Evolutionary conservation across 495 filamentous ascomycete species (phyloP).

Genomic region (Aspergillus baeticus): DNA sequence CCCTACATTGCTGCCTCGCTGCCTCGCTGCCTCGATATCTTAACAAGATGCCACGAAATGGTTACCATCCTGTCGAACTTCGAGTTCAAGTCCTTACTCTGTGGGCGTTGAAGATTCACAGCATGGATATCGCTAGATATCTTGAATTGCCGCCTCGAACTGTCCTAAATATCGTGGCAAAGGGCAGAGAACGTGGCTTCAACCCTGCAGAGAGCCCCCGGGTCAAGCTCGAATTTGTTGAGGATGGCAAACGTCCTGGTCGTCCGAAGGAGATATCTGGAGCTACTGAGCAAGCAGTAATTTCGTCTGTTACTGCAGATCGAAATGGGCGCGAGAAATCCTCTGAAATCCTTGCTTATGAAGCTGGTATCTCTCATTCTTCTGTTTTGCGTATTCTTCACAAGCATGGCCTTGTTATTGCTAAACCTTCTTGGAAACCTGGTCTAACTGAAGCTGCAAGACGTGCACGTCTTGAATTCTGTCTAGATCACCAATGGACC

Average conservation of each 20-base stretch:
- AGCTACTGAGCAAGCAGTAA: not conserved
- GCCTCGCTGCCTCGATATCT: no score
- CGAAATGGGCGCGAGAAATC: not conserved
- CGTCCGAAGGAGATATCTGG: not conserved
- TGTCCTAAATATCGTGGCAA: no score
- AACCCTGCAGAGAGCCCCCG: not conserved
- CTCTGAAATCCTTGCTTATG: not conserved
- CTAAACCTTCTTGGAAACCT: not conserved
- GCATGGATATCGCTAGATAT: no score
- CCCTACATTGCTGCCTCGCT: no score
- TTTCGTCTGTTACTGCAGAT: not conserved
- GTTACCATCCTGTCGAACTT: no score
- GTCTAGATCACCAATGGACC: no score
- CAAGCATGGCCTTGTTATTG: not conserved
- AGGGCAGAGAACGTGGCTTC: not conserved
- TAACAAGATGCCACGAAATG: no score
- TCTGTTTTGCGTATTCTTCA: not conserved
- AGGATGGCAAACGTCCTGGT: not conserved
- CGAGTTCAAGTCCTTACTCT: no score
- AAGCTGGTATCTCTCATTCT: slow-evolving; percentile 1
- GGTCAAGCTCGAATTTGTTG: not conserved
- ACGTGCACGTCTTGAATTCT: no score
- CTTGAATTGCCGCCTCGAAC: no score
- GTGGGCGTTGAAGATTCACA: no score
- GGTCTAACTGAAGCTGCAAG: not conserved